Conservation (phyloP, 805 yeast genomes). For the Myxozyma udenii region DNA sequence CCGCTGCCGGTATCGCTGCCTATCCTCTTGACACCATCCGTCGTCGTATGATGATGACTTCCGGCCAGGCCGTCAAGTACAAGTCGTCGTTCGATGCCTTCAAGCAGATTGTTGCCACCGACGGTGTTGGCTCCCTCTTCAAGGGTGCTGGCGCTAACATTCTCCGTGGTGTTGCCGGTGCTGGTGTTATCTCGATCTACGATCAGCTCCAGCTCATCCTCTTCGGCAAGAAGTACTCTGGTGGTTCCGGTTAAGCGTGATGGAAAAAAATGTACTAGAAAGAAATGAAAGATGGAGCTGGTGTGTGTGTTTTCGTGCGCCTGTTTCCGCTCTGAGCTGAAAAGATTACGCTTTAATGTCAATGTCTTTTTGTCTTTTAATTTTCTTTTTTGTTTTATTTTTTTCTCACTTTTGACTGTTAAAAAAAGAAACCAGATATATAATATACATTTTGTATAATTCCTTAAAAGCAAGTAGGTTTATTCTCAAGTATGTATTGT, state of each 20-base stretch:
- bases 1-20: slow-evolving; percentile 98
- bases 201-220: slow-evolving; percentile 93
- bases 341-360: not conserved
- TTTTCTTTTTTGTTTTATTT: not conserved
- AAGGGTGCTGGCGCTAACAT: slow-evolving; percentile 99
- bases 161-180: slow-evolving; percentile 99
- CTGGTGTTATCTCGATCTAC: slow-evolving; percentile 97
- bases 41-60: slow-evolving; percentile 99
- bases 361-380: not conserved
- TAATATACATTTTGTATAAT: not conserved
- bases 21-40: slow-evolving; percentile 99
- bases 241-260: slow-evolving; percentile 28
- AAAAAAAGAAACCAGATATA: too few relatives aligned
- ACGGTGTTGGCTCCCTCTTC: slow-evolving; percentile 90
- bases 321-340: too few relatives aligned
- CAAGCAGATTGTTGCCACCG: slow-evolving; percentile 89
- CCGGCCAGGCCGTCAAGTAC: slow-evolving; percentile 97
- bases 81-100: slow-evolving; percentile 92
- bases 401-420: too few relatives aligned
- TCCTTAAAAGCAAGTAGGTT: not conserved
- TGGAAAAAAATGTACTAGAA: too few relatives aligned
- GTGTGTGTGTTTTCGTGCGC: too few relatives aligned
- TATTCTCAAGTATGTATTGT: not conserved
- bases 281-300: too few relatives aligned
- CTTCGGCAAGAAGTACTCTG: slow-evolving; percentile 90